Evolutionary conservation across 208 protist genomes (phyloP).

Genomic region (Jaenimonas drosophilae): DNA sequence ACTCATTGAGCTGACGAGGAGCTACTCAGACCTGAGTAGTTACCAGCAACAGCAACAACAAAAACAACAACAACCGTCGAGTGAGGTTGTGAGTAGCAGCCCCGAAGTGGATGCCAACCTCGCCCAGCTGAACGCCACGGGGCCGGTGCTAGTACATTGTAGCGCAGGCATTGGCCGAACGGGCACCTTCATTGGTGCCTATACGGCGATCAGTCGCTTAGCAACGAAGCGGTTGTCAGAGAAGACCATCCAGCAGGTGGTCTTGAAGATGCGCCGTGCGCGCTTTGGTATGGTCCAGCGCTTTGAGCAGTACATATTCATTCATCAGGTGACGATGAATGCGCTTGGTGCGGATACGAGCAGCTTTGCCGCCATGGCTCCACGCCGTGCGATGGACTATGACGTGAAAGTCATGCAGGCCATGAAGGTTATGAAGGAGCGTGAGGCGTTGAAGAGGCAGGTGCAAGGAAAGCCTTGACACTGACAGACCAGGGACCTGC

Average conservation of each 20-base stretch:
- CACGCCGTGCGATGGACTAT: slow-evolving; percentile 1
- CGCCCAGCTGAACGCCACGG: neutral
- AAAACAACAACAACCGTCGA: neutral
- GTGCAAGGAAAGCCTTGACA: too few species aligned
- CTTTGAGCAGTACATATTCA: slow-evolving; percentile 80
- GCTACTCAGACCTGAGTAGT: neutral
- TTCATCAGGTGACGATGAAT: slow-evolving; percentile 54
- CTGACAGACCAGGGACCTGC: too few species aligned
- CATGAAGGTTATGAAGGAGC: too few species aligned
- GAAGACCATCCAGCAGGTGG: slow-evolving; percentile 23
- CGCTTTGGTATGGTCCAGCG: slow-evolving; percentile 80
- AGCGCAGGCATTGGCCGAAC: slow-evolving; percentile 82
- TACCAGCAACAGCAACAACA: neutral
- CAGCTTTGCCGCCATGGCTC: slow-evolving; percentile 1
- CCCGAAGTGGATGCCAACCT: neutral
- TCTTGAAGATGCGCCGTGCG: slow-evolving; percentile 38
- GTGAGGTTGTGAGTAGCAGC: neutral
- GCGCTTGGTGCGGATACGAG: slow-evolving; percentile 18
- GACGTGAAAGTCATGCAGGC: slow-evolving; percentile 3
- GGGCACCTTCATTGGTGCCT: slow-evolving; percentile 73
- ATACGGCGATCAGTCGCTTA: slow-evolving; percentile 31
- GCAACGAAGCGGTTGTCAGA: slow-evolving; percentile 17
- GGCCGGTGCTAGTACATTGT: slow-evolving; percentile 72
- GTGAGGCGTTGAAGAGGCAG: too few species aligned
- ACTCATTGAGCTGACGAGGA: slow-evolving; percentile 19